Base-by-base conservation (phyloP, 78 protist genomes). In the Chrysochromulina tobinii region DNA sequence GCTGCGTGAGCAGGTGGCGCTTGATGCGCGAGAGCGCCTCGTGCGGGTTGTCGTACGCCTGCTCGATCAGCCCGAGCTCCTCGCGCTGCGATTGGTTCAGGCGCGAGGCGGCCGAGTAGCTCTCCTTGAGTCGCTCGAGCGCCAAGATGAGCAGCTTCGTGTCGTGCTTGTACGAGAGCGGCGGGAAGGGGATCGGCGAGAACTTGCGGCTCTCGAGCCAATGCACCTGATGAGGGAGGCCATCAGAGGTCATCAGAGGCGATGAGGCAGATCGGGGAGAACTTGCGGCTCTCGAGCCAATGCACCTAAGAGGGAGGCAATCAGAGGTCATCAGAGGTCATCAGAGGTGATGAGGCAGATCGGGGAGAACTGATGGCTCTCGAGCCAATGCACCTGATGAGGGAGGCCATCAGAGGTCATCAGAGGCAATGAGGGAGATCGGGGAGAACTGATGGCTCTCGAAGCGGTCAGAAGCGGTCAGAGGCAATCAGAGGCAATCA, bases 161-260 rank as follows among this genome's bases (percentile, higher is more conserved):
- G 94, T 99, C 99, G 93, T 99, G 99, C 93, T 98, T 98, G 99
- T 99, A 99, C 59, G 94, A 85, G 21, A 96, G 93, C 66, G 99
- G 99, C 11, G 99, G 99, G 99, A 99, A 99, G 66, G 99, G 99
- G 81, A 99, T 99, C 15, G 99, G 98, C 20, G 97, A 81, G 94
- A 99, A 98, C 81, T 97, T 90, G 66, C 98, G 96, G 3, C 93
- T 59, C 84, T 96, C 99, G 67, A 99, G 96, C 99, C 99, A 99
- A 79, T 97, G 98, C 21, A 59, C 64, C 64, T 59, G 64, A 12
- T 59, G 6, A 6, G 11, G 11, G 64, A 59, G 6, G 21, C 6
- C 21, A 59, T 6, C 11, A 11, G 64, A 59, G 64, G 64, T 59
- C 21, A 59, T 11, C 11, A 11, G 21, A 59, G 6, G 64, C 6